These are phyloP conservation scores for Arachis monticola DNA, from an alignment of 331 rosid genomes.

Conservation along the genomic window DNA sequence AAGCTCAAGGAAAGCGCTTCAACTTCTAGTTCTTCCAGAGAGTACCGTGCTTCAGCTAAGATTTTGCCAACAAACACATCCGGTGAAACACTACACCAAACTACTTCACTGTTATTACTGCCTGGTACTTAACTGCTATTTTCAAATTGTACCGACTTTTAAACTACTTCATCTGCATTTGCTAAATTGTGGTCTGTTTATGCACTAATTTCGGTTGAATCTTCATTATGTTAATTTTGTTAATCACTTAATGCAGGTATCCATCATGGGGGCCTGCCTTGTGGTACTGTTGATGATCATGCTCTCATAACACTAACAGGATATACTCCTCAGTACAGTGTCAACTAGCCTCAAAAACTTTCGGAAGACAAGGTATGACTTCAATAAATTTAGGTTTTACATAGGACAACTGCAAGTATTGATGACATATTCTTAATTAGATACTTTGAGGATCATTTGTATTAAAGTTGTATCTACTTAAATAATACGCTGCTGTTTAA, in stretches of 20 bases:
- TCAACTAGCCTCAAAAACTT: constrained; percentile 7
- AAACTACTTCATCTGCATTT: neutral
- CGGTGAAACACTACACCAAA: constrained; percentile 1
- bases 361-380: constrained; percentile 15
- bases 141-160: neutral
- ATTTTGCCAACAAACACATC: neutral
- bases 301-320: neutral
- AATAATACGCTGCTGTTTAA: neutral
- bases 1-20: constrained; percentile 21
- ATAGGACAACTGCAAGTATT: no score
- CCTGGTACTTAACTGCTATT: constrained; percentile 10
- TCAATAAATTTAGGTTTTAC: no score
- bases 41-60: neutral
- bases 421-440: neutral
- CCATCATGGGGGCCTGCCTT: neutral
- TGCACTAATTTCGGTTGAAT: constrained; percentile 1
- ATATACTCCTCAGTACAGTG: neutral
- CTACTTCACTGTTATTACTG: neutral
- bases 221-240: neutral
- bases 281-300: neutral
- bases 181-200: neutral
- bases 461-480: no score
- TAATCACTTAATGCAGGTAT: constrained; percentile 1
- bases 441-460: no score
- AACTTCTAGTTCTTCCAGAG: constrained; percentile 10